phyloP scores from a whole-genome alignment of 2,329 filamentous ascomycete species.

The Aspergillus luchuensis region DNA sequence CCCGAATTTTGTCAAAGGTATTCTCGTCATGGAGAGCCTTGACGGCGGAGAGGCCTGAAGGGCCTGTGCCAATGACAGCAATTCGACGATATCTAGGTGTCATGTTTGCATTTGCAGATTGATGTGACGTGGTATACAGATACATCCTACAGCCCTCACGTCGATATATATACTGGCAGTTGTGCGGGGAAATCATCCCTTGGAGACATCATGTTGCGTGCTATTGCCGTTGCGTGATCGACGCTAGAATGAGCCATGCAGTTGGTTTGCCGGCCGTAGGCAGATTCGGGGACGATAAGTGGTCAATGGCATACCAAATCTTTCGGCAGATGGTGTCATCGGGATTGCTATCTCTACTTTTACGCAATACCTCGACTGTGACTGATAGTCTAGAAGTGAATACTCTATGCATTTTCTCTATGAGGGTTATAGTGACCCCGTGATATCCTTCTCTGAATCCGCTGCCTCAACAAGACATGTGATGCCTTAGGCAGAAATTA shows the following conservation, averaged over 20 bases:
- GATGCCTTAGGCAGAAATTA: not conserved
- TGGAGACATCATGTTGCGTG: not conserved
- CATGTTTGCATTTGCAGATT: not conserved
- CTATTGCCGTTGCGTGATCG: not conserved
- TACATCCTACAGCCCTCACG: not conserved
- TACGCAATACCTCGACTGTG: not conserved
- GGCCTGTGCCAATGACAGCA: slow-evolving; percentile 16
- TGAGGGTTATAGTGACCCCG: not conserved
- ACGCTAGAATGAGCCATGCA: not conserved
- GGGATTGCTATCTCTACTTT: not conserved
- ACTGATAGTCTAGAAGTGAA: not conserved
- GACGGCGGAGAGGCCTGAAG: slow-evolving; percentile 6
- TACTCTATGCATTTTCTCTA: not conserved
- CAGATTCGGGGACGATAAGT: not conserved
- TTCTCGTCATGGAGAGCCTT: slow-evolving; percentile 35
- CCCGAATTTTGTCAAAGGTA: slow-evolving; percentile 32
- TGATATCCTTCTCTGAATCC: not conserved
- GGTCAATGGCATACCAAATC: not conserved
- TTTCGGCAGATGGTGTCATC: not conserved
- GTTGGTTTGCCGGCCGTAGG: not conserved
- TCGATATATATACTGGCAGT: not conserved
- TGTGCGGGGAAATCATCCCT: not conserved
- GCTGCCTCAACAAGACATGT: too few relatives aligned
- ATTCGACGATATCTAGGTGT: slow-evolving; percentile 8
- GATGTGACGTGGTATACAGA: too few relatives aligned